Evolutionary conservation across 345 rosid species (phyloP), one percentile per base, ranked within the genome.

Genomic region (Populus davidiana): DNA sequence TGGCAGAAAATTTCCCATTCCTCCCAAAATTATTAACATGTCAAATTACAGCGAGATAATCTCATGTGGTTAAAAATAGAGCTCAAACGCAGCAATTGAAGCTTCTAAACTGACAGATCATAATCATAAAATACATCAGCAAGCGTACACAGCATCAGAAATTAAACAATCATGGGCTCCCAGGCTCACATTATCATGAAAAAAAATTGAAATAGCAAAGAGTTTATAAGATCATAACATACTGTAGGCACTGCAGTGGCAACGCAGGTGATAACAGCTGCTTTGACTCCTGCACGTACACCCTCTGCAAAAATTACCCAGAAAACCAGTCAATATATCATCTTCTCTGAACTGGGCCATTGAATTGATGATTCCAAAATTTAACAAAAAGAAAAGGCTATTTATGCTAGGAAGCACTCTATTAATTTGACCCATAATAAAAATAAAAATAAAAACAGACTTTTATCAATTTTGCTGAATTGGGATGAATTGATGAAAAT

Each of bases 201-300:
- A 20, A 41, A 75, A 31, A 62, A 17, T 16, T 66, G 9, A 49
- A 65, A 56, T 70, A 13, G 10, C 17, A 62, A 59, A 20, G 13
- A 76, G 13, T 13, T 36, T 13, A 49, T 12, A 44, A 20, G 7
- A 54, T 7, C 63, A 47, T 20, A 67, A 75, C 82, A n/a, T 80
- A 91, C 96, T 14, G 91, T 88, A 14, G 93, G 93, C 61, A 90
- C 85, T 4, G 91, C 83, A 71, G 64, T 75, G 75, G 64, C 87
- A 44, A 84, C 90, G 62, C 77, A 75, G 2, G 86, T 66, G 14
- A 90, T 35, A 20, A 82, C 86, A 75, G 91, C 93, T 6, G 92
- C 91, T 81, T 88, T 91, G n/a, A 71, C 14, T 75, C 93, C 93
- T 20, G 91, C 93, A 38, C 85, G 85, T 68, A 80, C 87, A 56